phyloP scores from a whole-genome alignment of 768 basidiomycete species.

The Boletellus sp. region DNA sequence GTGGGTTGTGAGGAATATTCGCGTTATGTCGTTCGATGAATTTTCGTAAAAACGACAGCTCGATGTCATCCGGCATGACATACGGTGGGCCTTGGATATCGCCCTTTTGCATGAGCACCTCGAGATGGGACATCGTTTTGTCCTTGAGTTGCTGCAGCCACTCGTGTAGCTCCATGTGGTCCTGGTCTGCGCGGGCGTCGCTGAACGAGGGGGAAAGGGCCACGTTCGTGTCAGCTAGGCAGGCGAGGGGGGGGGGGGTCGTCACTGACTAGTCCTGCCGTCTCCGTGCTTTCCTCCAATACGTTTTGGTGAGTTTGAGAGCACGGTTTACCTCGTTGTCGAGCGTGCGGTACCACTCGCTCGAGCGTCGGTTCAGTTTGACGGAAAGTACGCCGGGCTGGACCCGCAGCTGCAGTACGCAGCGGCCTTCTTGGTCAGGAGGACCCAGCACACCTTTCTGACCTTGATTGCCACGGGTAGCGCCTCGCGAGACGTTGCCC shows the following conservation, averaged over 20 bases:
- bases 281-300: constrained; percentile 78
- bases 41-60: constrained; percentile 73
- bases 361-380: constrained; percentile 66
- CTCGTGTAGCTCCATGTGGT: constrained; percentile 86
- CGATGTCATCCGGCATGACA: constrained; percentile 74
- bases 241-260: not conserved
- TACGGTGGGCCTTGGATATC: constrained; percentile 84
- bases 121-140: constrained; percentile 85
- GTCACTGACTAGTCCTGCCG: constrained; percentile 61
- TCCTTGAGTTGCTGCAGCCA: constrained; percentile 87
- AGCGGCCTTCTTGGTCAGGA: constrained; percentile 72
- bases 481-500: constrained; percentile 80
- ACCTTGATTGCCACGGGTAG: constrained; percentile 81
- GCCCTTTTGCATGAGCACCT: constrained; percentile 83
- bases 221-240: constrained; percentile 6
- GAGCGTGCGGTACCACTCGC: constrained; percentile 79
- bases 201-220: constrained; percentile 9
- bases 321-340: constrained; percentile 78
- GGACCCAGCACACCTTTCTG: constrained; percentile 75
- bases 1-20: constrained; percentile 77
- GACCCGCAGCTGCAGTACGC: constrained; percentile 73
- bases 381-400: constrained; percentile 81
- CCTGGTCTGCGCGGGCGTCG: constrained; percentile 79
- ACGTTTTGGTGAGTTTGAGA: constrained; percentile 80
- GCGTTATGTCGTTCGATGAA: constrained; percentile 77